These are phyloP conservation scores for Yamadazyma dendronema DNA, from an alignment of 1,139 yeast genomes.

Conservation along the genomic window DNA sequence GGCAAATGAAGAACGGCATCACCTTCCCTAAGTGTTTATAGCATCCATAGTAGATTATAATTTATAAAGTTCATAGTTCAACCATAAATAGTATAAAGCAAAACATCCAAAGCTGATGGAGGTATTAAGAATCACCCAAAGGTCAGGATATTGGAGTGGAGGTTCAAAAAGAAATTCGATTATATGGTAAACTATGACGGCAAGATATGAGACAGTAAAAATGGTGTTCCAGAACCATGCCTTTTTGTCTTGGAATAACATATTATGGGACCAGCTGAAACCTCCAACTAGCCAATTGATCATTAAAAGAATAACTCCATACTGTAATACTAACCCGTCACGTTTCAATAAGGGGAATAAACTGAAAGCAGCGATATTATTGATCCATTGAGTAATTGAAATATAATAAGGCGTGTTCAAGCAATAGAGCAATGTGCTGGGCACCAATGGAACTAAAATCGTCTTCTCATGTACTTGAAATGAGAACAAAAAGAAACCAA, in stretches of 20 bases:
- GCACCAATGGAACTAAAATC: constrained; percentile 82
- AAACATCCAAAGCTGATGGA: constrained; percentile 76
- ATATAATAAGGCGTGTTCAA: constrained; percentile 57
- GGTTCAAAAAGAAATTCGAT: constrained; percentile 53
- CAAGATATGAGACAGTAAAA: constrained; percentile 58
- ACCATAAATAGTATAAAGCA: constrained; percentile 75
- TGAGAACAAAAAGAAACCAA: constrained; percentile 86
- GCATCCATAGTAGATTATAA: constrained; percentile 7
- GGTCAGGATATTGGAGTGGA: constrained; percentile 69
- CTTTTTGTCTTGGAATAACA: constrained; percentile 33
- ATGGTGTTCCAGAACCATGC: constrained; percentile 54
- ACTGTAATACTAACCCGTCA: constrained; percentile 75
- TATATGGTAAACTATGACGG: constrained; percentile 50
- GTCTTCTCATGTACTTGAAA: constrained; percentile 97
- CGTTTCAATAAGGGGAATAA: constrained; percentile 82
- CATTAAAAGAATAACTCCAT: constrained; percentile 54
- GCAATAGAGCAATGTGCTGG: constrained; percentile 68
- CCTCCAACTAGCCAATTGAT: constrained; percentile 87
- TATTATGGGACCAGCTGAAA: constrained; percentile 20
- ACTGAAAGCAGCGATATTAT: constrained; percentile 80
- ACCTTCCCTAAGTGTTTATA: constrained; percentile 14
- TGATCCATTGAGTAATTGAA: constrained; percentile 82
- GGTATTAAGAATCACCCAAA: constrained; percentile 80
- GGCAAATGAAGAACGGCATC: constrained; percentile 22
- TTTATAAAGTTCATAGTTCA: constrained; percentile 44